Evolutionary conservation across 352 stramenopile genomes (phyloP), one percentile per base, ranked within the genome.

Genomic region (Globisporangium sylvaticum): DNA sequence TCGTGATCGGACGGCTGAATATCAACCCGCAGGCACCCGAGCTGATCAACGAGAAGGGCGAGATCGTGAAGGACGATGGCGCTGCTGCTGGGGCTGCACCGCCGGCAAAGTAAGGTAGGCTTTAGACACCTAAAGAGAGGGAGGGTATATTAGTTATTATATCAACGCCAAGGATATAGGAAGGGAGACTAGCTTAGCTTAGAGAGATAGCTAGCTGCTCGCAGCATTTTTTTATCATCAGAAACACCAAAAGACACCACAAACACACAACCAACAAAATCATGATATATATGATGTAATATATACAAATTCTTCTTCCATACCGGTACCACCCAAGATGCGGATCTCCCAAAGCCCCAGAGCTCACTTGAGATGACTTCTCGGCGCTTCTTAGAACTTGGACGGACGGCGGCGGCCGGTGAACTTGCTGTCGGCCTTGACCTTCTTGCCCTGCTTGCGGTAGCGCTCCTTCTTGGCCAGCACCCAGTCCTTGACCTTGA

Each of bases 371-470:
- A 42, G 27, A 25, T 25, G 55, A 18, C 3, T 12, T 15, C 15
- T 12, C 22, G 14, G 12, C 18, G 27, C n/a, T 4, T 27, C 24
- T 83, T 98, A 99, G 76, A 99, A 99, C 73, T 96, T 96, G 62
- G 80, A 88, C 48, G 95, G 94, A 71, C 98, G 89, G 77, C 97
- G 97, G 75, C 98, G 81, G 14, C 94, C 98, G 20, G 97, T 99
- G 78, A 98, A 99, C 75, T 99, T 99, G 65, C 92, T 98, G 85
- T 99, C 98, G 32, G 80, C 79, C 76, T 98, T 97, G 65, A 98
- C 96, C 58, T 98, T 92, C 78, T 99, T 99, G 71, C 98, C 98
- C 78, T 99, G 97, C 74, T 97, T 97, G 64, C 97, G 86, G 73
- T 99, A 97, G 50, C 91, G 93, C 58, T 99, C 96, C 76, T 99